Evolutionary conservation across 169 alveolate species (phyloP).

Genomic region (Plasmodium knowlesi): DNA sequence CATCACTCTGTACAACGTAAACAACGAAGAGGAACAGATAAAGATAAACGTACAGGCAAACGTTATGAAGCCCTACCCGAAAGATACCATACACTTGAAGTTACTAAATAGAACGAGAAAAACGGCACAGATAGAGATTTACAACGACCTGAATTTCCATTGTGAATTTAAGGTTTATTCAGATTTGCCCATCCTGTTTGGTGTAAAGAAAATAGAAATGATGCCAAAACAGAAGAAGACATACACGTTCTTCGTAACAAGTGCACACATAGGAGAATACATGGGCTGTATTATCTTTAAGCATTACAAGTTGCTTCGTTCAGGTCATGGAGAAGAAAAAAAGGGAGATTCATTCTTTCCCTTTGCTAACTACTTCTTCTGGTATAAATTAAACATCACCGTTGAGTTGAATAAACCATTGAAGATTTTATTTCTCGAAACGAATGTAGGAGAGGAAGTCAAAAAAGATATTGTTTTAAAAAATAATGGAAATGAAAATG

Average conservation of each 20-base stretch:
- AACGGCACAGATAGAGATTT: slow-evolving; percentile 32
- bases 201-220: slow-evolving; percentile 60
- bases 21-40: slow-evolving; percentile 41
- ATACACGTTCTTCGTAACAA: slow-evolving; percentile 40
- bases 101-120: slow-evolving; percentile 35
- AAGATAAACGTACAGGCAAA: slow-evolving; percentile 42
- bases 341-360: not conserved
- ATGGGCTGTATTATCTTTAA: slow-evolving; percentile 63
- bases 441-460: slow-evolving; percentile 35
- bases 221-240: slow-evolving; percentile 28
- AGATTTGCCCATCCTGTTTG: slow-evolving; percentile 41
- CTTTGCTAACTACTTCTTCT: slow-evolving; percentile 27
- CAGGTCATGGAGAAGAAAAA: not conserved
- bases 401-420: slow-evolving; percentile 50
- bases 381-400: slow-evolving; percentile 38
- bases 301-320: not conserved
- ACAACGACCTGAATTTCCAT: slow-evolving; percentile 23
- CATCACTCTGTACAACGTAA: slow-evolving; percentile 21
- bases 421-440: slow-evolving; percentile 37
- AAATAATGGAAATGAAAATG: slow-evolving; percentile 42
- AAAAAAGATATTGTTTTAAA: slow-evolving; percentile 55
- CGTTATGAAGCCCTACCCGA: slow-evolving; percentile 51
- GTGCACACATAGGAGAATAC: slow-evolving; percentile 69
- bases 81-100: slow-evolving; percentile 27
- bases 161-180: slow-evolving; percentile 67